Base-by-base conservation (phyloP, 768 basidiomycete genomes). In the Serendipita indica region DNA sequence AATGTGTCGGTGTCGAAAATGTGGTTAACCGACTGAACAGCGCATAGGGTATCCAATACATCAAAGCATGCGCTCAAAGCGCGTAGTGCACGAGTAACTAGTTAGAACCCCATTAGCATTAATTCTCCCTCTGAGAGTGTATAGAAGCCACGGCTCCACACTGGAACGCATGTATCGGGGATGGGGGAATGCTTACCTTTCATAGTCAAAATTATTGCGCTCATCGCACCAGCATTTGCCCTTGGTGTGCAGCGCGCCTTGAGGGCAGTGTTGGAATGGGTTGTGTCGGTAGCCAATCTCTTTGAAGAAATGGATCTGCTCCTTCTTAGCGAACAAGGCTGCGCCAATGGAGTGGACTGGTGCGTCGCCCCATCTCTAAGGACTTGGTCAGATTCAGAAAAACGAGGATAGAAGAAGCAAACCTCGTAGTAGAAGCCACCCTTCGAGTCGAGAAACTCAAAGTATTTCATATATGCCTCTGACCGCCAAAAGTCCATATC, bases 241-340 rank as follows among this genome's bases (percentile, higher is more conserved):
- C 37, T 68, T 64, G 39, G 67, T 63, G 70, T 77, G 79, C 34
- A 65, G 61, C 33, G 65, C 60, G 28, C 68, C 70, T 41, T 66
- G 62, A 1, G 73, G 72, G 66, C 81, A 78, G 65, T 80, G 79
- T 62, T 73, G 77, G 69, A 76, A 80, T 3, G 75, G 77, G 57
- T 76, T 72, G 65, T 82, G 79, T 61, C 74, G 69, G 66, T 75
- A 76, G 16, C 84, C 85, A 39, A 89, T 86, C 64, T 86, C 81
- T 54, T 79, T 72, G 69, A 86, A 87, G 72, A 82, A 87, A 65
- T 86, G 83, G 37, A 87, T 76, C 68, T 81, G 76, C 60, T 79
- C 75, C 61, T 76, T 77, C 43, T 67, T 69, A 18, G 72, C 69
- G 66, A 79, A 77, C 16, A 79, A 67, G 3, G 74, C 71, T 14